Evolutionary conservation across 306 rosid genomes (phyloP).

Genomic region (Casuarina glauca): DNA sequence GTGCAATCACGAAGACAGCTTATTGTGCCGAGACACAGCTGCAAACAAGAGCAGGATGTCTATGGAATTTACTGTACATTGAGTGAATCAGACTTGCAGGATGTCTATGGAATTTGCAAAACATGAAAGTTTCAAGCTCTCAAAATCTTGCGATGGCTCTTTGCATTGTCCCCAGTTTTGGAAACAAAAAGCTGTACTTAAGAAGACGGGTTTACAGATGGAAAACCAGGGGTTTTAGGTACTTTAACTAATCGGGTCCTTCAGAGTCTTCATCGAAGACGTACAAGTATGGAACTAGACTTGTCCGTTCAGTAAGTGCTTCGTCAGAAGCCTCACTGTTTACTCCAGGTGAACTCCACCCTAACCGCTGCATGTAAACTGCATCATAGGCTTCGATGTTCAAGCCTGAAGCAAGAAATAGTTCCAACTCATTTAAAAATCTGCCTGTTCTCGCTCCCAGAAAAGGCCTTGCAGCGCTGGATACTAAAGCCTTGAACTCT

Average conservation of each 20-base stretch:
- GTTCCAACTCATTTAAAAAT: conserved; percentile 68
- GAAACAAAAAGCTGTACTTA: neutral
- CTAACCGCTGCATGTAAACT: conserved; percentile 72
- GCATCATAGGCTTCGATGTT: conserved; percentile 85
- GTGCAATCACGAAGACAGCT: neutral
- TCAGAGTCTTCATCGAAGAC: conserved; percentile 69
- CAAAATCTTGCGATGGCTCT: neutral
- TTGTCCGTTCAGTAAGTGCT: conserved; percentile 37
- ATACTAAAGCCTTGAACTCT: conserved; percentile 49
- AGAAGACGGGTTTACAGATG: neutral
- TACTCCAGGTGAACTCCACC: conserved; percentile 63
- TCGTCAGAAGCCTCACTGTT: conserved; percentile 42
- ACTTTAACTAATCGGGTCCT: conserved; percentile 38
- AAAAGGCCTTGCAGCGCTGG: conserved; percentile 71
- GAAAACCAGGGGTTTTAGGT: neutral
- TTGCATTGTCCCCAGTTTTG: neutral
- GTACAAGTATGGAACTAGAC: conserved; percentile 61
- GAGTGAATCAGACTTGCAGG: neutral
- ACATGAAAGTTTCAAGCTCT: conserved; percentile 10
- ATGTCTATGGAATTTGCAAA: neutral
- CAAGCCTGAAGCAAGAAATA: conserved; percentile 87
- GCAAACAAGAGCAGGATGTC: neutral
- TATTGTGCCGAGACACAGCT: too few relatives aligned
- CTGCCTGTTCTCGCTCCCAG: conserved; percentile 61
- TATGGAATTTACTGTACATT: neutral